These are phyloP conservation scores for Scenedesmus sp. DNA, from an alignment of 163 green algal species.

Conservation along the genomic window DNA sequence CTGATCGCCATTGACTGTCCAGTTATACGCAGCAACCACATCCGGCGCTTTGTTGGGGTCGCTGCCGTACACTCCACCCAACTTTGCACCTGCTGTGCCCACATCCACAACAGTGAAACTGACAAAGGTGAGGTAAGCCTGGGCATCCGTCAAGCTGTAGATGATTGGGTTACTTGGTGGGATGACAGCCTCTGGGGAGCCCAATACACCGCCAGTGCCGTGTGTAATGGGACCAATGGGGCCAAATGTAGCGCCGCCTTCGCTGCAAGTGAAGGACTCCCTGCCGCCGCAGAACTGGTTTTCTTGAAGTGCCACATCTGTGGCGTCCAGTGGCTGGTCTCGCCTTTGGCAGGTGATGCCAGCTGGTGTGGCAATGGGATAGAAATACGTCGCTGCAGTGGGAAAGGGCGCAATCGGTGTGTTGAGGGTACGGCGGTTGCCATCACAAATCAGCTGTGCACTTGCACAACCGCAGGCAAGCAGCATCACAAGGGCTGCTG, in stretches of 20 bases:
- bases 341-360: background rate
- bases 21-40: background rate
- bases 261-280: background rate
- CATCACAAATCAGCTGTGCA: background rate
- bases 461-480: background rate
- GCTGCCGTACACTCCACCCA: background rate
- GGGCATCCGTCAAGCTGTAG: background rate
- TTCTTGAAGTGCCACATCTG: background rate
- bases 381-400: background rate
- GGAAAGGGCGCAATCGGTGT: background rate
- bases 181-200: background rate
- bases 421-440: background rate
- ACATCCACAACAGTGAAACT: conserved; percentile 19
- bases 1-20: conserved; percentile 5
- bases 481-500: conserved; percentile 2
- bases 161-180: conserved; percentile 35
- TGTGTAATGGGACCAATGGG: conserved; percentile 10
- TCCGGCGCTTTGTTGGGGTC: background rate
- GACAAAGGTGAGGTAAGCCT: conserved; percentile 22
- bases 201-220: background rate
- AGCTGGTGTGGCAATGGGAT: background rate
- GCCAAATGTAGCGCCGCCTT: background rate
- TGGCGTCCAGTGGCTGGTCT: background rate
- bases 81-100: background rate
- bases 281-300: conserved; percentile 23